Percentiles rank a stretch among this genome's conserved stretches.
Conservation (phyloP, 2,329 filamentous ascomycete species). For the Ophiostoma populinum region DNA sequence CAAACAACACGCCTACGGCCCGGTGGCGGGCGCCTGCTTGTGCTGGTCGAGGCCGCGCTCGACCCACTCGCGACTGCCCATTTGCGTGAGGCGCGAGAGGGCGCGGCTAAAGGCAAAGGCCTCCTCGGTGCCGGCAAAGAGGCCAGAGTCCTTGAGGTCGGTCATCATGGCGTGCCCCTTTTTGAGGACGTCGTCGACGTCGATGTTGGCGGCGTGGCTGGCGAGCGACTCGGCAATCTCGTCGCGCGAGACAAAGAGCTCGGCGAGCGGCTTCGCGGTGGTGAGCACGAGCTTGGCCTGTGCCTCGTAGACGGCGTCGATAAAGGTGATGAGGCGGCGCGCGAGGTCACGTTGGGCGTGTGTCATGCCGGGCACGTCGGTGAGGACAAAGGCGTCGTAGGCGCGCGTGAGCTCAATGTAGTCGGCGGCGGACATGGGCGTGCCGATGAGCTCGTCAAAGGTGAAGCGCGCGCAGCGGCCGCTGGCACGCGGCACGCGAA, state of each 20-base stretch:
- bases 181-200: slow-evolving; percentile 53
- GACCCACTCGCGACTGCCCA: slow-evolving; percentile 91
- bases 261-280: slow-evolving; percentile 64
- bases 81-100: slow-evolving; percentile 68
- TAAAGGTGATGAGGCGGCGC: slow-evolving; percentile 88
- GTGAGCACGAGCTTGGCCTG: slow-evolving; percentile 93
- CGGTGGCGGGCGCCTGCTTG: no score
- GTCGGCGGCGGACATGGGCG: slow-evolving; percentile 81
- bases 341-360: slow-evolving; percentile 73
- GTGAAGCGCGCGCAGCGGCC: slow-evolving; percentile 81
- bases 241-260: slow-evolving; percentile 65
- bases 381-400: slow-evolving; percentile 87
- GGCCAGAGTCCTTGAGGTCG: slow-evolving; percentile 65
- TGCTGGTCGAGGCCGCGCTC: slow-evolving; percentile 61
- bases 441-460: slow-evolving; percentile 80
- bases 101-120: slow-evolving; percentile 90
- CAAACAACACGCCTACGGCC: no score
- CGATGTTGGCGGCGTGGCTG: slow-evolving; percentile 20
- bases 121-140: slow-evolving; percentile 93
- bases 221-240: slow-evolving; percentile 45
- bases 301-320: slow-evolving; percentile 86
- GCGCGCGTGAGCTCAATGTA: slow-evolving; percentile 81
- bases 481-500: slow-evolving; percentile 72
- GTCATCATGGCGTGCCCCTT: slow-evolving; percentile 52
- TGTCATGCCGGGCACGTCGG: slow-evolving; percentile 83